These are phyloP conservation scores for Tylopilus balloui DNA, from an alignment of 768 basidiomycete species.

Conservation along the genomic window DNA sequence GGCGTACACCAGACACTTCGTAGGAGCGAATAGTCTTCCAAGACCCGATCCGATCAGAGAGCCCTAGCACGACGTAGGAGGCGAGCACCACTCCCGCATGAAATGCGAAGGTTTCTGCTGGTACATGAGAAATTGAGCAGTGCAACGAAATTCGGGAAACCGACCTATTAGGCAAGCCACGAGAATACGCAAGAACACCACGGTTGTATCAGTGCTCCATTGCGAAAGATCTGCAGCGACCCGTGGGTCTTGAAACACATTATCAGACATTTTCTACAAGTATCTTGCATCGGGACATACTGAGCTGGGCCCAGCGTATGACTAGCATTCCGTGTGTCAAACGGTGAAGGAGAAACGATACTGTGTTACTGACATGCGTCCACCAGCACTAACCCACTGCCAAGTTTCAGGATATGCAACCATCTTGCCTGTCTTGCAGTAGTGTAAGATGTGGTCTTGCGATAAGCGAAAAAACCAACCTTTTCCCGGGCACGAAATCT, in stretches of 20 bases:
- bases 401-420: slow-evolving; percentile 56
- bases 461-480: slow-evolving; percentile 14
- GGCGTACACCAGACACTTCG: slow-evolving; percentile 47
- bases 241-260: slow-evolving; percentile 35
- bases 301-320: slow-evolving; percentile 73
- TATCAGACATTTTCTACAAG: background rate
- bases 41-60: slow-evolving; percentile 35
- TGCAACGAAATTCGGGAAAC: slow-evolving; percentile 4
- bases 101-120: slow-evolving; percentile 71
- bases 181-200: slow-evolving; percentile 53
- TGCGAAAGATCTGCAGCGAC: slow-evolving; percentile 36
- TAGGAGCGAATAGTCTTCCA: slow-evolving; percentile 18
- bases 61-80: slow-evolving; percentile 47
- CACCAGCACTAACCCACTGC: slow-evolving; percentile 51
- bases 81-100: slow-evolving; percentile 61
- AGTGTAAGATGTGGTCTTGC: background rate
- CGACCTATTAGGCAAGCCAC: slow-evolving; percentile 62
- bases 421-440: slow-evolving; percentile 54
- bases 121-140: background rate
- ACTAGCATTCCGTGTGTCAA: slow-evolving; percentile 38
- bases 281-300: slow-evolving; percentile 33
- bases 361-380: slow-evolving; percentile 61
- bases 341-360: background rate
- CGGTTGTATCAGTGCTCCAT: slow-evolving; percentile 50
- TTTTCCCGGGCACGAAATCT: slow-evolving; percentile 23